Base-by-base conservation (phyloP, 768 basidiomycete species). In the Gymnopilus dilepis region DNA sequence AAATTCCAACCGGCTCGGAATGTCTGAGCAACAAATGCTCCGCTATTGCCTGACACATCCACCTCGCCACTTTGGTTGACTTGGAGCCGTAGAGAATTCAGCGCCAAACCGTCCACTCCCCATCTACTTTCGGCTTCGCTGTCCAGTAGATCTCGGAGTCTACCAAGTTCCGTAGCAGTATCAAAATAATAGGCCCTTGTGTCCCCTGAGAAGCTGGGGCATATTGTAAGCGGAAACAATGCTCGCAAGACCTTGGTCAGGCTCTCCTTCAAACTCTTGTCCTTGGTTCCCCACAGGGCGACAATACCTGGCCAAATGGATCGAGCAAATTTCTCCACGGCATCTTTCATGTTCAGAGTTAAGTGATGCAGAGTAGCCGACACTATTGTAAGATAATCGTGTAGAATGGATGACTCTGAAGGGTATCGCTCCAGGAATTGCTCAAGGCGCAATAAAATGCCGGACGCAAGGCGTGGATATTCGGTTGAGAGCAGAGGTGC, bases 1-100 rank as follows among this genome's bases (percentile, higher is more conserved):
- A 99, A 94, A 65, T 86, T 83, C 78, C 81, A 85, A 5, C 92
- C 94, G 41, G 88, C 82, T 56, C 87, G 79, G 71, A 94, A 93
- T 0, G 91, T 91, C 24, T 72, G 77, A 0, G 87, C 83, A 24
- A 81, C 72, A 64, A 94, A 95, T 3, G 88, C 78, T 15, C 63
- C 57, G 17, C 68, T 72, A 64, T 69, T 26, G 54, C 40, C 11
- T 41, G 31, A 13, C 5, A 19, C 17, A 3, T 21, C 8, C 15
- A 65, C 53, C 13, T 45, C 41, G n/a, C 45, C 61, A 30, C 62
- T 70, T n/a, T 61, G 38, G 5, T 67, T 60, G 11, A 83, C 52
- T 64, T 87, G 81, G 7, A 96, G 72, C 28, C 91, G 81, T 37
- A 96, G 65, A 8, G 82, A 80, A 48, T 90, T 86, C 11, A 95